Conservation (phyloP, 2,329 filamentous ascomycete species). For the Emericellopsis cladophorae region DNA sequence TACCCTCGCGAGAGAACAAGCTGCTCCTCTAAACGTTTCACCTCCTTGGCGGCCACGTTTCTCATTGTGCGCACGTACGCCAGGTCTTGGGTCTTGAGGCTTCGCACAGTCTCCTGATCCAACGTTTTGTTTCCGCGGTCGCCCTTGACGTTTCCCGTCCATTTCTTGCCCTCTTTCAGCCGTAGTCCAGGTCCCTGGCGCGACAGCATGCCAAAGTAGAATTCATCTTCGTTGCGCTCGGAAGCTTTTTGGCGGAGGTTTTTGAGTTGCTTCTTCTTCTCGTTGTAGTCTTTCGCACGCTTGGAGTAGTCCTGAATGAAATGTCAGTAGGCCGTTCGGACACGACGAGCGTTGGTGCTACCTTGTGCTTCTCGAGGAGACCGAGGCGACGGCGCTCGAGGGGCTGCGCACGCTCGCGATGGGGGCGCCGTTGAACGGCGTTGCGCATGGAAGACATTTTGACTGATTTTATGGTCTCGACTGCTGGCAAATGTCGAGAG, state of each 20-base stretch:
- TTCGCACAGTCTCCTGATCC: conserved; percentile 42
- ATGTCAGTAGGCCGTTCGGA: conserved; percentile 3
- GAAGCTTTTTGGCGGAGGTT: conserved; percentile 47
- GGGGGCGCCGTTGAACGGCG: conserved; percentile 66
- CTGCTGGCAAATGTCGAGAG: too few species aligned
- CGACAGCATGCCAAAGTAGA: conserved; percentile 59
- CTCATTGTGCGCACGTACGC: conserved; percentile 52
- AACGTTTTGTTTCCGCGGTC: conserved; percentile 44
- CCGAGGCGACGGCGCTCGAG: conserved; percentile 75
- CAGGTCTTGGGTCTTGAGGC: conserved; percentile 58
- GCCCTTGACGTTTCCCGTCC: conserved; percentile 42
- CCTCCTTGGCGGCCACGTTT: conserved; percentile 46
- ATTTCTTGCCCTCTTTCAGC: conserved; percentile 32
- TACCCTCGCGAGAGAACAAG: conserved; percentile 29
- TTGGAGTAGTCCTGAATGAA: conserved; percentile 44
- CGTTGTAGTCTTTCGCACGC: conserved; percentile 52
- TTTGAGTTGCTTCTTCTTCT: conserved; percentile 50
- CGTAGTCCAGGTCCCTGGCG: conserved; percentile 40
- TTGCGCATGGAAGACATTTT: conserved; percentile 48
- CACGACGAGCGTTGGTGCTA: conserved; percentile 15
- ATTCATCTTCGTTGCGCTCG: conserved; percentile 60
- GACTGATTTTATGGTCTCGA: too few species aligned
- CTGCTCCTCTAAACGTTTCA: conserved; percentile 39
- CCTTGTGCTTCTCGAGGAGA: conserved; percentile 91
- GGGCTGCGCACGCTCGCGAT: conserved; percentile 83